Evolutionary conservation across 805 yeast species (phyloP).

Genomic region (Wickerhamiella hasegawae): DNA sequence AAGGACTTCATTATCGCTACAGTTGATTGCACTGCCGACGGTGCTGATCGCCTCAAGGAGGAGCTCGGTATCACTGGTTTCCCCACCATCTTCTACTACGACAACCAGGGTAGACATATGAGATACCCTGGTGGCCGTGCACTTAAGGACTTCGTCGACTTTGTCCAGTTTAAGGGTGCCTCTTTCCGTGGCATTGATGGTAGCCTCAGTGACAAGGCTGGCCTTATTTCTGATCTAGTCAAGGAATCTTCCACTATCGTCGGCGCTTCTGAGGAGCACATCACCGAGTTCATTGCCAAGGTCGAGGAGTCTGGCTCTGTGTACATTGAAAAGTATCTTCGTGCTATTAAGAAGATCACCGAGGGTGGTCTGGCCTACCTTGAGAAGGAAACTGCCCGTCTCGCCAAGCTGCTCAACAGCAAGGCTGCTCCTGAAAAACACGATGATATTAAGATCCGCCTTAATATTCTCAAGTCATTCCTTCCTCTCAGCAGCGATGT

Average conservation of each 20-base stretch:
- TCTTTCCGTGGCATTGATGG: constrained; percentile 29
- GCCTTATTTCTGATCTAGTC: constrained; percentile 25
- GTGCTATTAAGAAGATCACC: constrained; percentile 17
- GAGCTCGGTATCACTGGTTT: constrained; percentile 29
- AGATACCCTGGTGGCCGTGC: constrained; percentile 39
- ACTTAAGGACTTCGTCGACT: constrained; percentile 33
- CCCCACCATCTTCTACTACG: constrained; percentile 42
- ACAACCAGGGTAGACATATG: constrained; percentile 29
- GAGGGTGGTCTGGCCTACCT: constrained; percentile 25
- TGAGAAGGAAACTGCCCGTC: constrained; percentile 30
- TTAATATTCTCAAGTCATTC: constrained; percentile 32
- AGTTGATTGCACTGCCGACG: constrained; percentile 30
- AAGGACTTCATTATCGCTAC: constrained; percentile 28
- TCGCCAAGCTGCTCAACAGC: constrained; percentile 26
- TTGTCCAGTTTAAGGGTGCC: constrained; percentile 27
- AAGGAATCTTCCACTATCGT: constrained; percentile 17
- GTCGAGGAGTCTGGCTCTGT: constrained; percentile 13
- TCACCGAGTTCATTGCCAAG: constrained; percentile 21
- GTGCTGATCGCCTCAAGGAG: constrained; percentile 26
- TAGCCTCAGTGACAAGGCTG: constrained; percentile 25
- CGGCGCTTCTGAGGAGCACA: constrained; percentile 15
- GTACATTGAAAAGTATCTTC: constrained; percentile 15
- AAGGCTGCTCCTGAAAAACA: constrained; percentile 24
- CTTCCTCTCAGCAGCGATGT: background rate
- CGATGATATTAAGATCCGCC: constrained; percentile 36